phyloP scores from a whole-genome alignment of 495 filamentous ascomycete species.

The Parathielavia appendiculata region DNA sequence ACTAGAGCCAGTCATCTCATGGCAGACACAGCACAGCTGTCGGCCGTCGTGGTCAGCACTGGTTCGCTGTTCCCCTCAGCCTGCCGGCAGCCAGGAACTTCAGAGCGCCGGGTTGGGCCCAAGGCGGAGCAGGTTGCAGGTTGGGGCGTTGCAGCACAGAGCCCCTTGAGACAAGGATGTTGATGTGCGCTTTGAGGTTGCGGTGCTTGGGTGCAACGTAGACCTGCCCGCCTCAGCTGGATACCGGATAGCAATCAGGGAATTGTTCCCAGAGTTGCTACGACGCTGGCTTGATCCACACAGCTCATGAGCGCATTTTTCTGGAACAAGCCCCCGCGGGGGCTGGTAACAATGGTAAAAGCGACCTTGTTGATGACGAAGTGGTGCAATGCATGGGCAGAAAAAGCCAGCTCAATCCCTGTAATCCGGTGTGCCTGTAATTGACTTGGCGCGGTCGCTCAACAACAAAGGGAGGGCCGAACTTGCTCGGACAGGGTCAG shows the following conservation, averaged over 20 bases:
- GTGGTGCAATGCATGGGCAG: slow-evolving; percentile 1
- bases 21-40: slow-evolving; percentile 20
- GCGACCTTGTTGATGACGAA: slow-evolving; percentile 11
- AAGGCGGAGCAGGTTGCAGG: slow-evolving; percentile 11
- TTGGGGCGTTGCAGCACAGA: slow-evolving; percentile 3
- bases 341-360: not conserved
- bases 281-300: slow-evolving; percentile 16
- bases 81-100: not conserved
- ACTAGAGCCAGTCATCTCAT: slow-evolving; percentile 46
- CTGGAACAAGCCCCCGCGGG: not conserved
- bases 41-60: slow-evolving; percentile 13
- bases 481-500: too few relatives aligned
- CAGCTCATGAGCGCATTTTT: slow-evolving; percentile 4
- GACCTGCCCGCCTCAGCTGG: slow-evolving; percentile 19
- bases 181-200: slow-evolving; percentile 1
- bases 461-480: too few relatives aligned
- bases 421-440: too few relatives aligned
- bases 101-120: slow-evolving; percentile 4
- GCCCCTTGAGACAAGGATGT: slow-evolving; percentile 8
- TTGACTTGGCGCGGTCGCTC: too few relatives aligned
- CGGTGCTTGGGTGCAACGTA: not conserved
- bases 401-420: not conserved
- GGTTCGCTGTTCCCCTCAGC: slow-evolving; percentile 7
- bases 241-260: slow-evolving; percentile 18
- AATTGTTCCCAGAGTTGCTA: slow-evolving; percentile 15